phyloP scores from a whole-genome alignment of 805 yeast species.

The Saturnispora diversa region DNA sequence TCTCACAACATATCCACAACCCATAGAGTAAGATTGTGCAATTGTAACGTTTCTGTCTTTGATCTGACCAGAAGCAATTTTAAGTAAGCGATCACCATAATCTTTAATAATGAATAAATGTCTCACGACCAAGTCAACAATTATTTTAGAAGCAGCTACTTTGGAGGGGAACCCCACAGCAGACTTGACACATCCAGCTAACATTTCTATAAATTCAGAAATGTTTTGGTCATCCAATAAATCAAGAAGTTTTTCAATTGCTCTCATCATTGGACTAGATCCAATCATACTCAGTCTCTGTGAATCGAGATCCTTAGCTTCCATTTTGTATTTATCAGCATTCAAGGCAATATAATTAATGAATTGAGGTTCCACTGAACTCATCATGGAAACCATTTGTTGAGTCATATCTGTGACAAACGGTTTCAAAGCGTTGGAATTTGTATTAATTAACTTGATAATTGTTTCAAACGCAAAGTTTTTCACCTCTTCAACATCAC shows the following conservation, averaged over 20 bases:
- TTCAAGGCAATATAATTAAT: constrained; percentile 78
- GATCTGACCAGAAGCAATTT: constrained; percentile 49
- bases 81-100: constrained; percentile 56
- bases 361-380: constrained; percentile 86
- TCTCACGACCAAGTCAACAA: constrained; percentile 55
- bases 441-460: constrained; percentile 58
- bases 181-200: constrained; percentile 50
- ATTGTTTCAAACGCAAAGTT: constrained; percentile 67
- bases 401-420: constrained; percentile 62
- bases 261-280: constrained; percentile 81
- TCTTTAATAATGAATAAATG: constrained; percentile 39
- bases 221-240: constrained; percentile 44
- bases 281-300: constrained; percentile 66
- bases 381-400: constrained; percentile 63
- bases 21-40: constrained; percentile 64
- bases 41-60: constrained; percentile 67
- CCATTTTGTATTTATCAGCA: constrained; percentile 79
- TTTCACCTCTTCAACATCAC: constrained; percentile 81
- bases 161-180: constrained; percentile 90
- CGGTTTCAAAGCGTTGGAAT: constrained; percentile 52
- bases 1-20: constrained; percentile 73
- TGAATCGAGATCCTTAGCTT: constrained; percentile 65
- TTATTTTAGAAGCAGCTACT: constrained; percentile 69
- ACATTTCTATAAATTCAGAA: constrained; percentile 39
- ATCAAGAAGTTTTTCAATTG: constrained; percentile 64